Evolutionary conservation across 495 filamentous ascomycete species (phyloP), one percentile per base, ranked within the genome.

Genomic region (Evansstolkia leycettana): DNA sequence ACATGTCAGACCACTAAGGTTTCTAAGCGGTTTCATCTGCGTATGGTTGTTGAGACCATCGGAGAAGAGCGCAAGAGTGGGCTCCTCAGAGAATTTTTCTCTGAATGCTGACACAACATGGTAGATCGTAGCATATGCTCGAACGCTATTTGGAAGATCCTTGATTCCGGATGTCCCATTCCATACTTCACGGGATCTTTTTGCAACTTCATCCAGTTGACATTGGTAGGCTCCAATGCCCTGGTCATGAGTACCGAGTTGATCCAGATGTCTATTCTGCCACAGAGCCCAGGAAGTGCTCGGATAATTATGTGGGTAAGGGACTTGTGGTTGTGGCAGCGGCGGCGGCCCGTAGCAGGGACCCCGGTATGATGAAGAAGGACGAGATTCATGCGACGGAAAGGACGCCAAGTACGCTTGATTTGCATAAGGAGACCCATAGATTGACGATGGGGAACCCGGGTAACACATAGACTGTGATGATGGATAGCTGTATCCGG

Each of bases 11-110:
- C 72, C 74, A 41, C 76, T 71, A 29, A 78, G 60, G 46, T 73
- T 74, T 40, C 76, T 74, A 18, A 86, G 64, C n/a, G 75, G 69
- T 31, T 67, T 65, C 71, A 85, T 78, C 25, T 72, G 65, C 36
- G 71, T 62, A 42, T 77, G 66, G 38, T 75, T 76, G 14, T 69
- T 74, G 29, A 86, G 58, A 10, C 76, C 78, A 37, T 82, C 75
- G 23, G 75, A 65, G 40, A 87, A 78, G 55, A 80, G 63, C 38
- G 66, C 38, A 20, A 86, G 44, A 16, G 60, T 58, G 0, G 74
- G 74, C 25, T 65, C 65, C 23, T 72, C 67, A 10, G 58, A 48
- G 47, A 78, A 84, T 19, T 55, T 58, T 11, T 54, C 49, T 11
- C 58, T 55, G 45, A 74, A 82, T 32, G 66, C 68, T 34, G 62